These are phyloP conservation scores for Ailanthus altissimus DNA, from an alignment of 345 rosid species.

Conservation along the genomic window DNA sequence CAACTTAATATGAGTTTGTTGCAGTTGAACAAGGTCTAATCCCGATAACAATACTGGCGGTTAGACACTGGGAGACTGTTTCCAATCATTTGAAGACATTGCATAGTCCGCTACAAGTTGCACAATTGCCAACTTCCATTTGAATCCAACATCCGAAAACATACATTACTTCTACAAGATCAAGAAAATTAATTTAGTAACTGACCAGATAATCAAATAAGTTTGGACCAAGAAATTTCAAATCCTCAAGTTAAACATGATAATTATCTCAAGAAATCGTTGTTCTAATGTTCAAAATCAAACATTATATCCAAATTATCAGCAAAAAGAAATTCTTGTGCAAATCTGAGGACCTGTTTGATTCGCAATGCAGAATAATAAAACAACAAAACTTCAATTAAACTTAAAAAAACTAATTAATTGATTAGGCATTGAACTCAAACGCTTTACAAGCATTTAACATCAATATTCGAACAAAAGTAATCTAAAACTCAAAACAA, in stretches of 20 bases:
- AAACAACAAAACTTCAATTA: not conserved
- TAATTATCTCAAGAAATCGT: not conserved
- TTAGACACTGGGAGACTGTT: not conserved
- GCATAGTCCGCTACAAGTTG: not conserved
- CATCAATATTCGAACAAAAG: not conserved
- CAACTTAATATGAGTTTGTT: not conserved
- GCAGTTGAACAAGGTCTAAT: not conserved
- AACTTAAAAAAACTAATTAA: not conserved
- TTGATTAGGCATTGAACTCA: not conserved
- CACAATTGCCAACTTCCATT: conserved; percentile 12
- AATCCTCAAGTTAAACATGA: not conserved
- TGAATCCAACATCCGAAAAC: conserved; percentile 9
- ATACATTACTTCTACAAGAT: not conserved
- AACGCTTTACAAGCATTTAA: not conserved
- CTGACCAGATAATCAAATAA: not conserved
- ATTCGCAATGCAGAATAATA: not conserved
- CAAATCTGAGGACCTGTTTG: not conserved
- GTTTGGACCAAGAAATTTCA: not conserved
- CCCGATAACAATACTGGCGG: not conserved
- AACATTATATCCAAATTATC: not conserved
- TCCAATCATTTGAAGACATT: conserved; percentile 5
- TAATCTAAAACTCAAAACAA: not conserved
- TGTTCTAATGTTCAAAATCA: not conserved
- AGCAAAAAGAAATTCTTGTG: not conserved
- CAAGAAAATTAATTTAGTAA: not conserved